Evolutionary conservation across 495 filamentous ascomycete genomes (phyloP), one percentile per base, ranked within the genome.

Genomic region (Acidiella bohemica): DNA sequence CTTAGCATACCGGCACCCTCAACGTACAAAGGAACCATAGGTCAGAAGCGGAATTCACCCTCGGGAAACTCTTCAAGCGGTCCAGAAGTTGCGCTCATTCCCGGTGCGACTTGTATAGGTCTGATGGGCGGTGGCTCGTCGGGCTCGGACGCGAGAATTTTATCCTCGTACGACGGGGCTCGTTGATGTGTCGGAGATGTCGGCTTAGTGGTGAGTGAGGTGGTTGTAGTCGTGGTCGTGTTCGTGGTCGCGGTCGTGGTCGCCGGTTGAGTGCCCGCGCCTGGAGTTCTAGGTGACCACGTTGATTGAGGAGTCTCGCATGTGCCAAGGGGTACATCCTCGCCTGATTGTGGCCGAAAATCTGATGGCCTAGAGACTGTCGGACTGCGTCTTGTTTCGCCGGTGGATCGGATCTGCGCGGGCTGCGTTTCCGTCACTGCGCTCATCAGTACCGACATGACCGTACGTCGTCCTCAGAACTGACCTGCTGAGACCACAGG

Each of bases 51-150:
- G 25, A 27, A 27, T 27, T 27, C 31, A 46, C 42, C 47, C 37
- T 53, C 52, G 12, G 52, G 52, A 27, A 49, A 44, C 36, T 52
- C 53, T 20, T 53, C 50, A 11, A 55, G 36, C 18, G 53, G 53
- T 16, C 53, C 53, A 23, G 45, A 49, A 13, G 53, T 55, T 0
- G 53, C 53, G 31, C 50, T 53, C 53, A 55, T 55, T 29, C 49
- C 53, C 3, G 50, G 50, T 12, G 46, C 53, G 10, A 36, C 34
- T 19, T 36, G 23, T 1, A 29, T 24, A 17, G 44, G n/a, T 27
- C 38, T 45, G 18, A 42, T 35, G 7, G 29, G 26, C 5, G 47
- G 35, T 18, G 42, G 35, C 35, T 24, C n/a, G 14, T 33, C 34
- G 2, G 32, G 20, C 8, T 26, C 36, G 12, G 4, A 23, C n/a